Conservation (phyloP, 176 grass and related monocot genomes). For the Oryza punctata region DNA sequence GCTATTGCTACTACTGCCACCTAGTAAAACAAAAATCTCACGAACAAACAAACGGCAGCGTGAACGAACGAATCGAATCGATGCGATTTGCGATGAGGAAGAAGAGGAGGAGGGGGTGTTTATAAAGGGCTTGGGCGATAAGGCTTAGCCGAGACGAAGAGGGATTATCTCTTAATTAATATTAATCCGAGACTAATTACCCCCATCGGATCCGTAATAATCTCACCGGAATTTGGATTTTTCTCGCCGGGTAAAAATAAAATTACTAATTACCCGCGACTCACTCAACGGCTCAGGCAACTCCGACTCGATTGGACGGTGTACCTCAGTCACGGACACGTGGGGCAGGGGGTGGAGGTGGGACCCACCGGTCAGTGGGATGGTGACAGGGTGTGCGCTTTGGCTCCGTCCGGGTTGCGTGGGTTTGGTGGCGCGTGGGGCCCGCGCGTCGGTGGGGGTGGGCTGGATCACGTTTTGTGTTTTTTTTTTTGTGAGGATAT, state of each 20-base stretch:
- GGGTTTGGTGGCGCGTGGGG: not conserved
- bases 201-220: not conserved
- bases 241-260: not conserved
- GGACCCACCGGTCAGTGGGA: not conserved
- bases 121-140: slow-evolving; percentile 20
- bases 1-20: not conserved
- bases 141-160: not conserved
- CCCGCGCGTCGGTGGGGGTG: not conserved
- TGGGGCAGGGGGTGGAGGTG: not conserved
- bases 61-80: no score
- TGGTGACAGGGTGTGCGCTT: not conserved
- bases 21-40: no score
- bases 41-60: no score
- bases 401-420: not conserved
- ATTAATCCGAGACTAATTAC: not conserved
- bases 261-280: not conserved
- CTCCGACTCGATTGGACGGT: no score
- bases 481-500: not conserved
- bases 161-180: not conserved
- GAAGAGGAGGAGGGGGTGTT: not conserved
- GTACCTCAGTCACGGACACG: not conserved
- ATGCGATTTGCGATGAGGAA: not conserved
- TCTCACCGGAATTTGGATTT: not conserved
- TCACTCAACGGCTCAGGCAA: no score
- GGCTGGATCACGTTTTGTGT: not conserved